These are phyloP conservation scores for Pythium plurisporium DNA, from an alignment of 352 stramenopile genomes.

Conservation along the genomic window DNA sequence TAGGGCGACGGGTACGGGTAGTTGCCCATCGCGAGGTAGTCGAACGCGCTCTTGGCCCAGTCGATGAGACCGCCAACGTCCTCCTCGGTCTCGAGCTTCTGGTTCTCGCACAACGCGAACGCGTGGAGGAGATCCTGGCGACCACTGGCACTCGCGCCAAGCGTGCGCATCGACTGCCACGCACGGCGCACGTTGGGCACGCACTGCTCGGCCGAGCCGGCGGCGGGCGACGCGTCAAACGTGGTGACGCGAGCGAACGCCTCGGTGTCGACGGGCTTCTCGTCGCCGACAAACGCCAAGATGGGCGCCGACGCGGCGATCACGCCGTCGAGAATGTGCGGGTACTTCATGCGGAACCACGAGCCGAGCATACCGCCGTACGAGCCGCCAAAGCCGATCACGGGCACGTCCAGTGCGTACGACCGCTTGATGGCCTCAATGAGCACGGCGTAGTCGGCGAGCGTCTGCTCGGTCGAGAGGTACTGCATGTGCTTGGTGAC, in stretches of 20 bases:
- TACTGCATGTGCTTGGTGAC: slow-evolving; percentile 63
- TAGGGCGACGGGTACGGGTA: slow-evolving; percentile 96
- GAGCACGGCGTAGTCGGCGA: slow-evolving; percentile 87
- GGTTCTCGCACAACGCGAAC: slow-evolving; percentile 51
- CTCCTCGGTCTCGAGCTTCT: slow-evolving; percentile 34
- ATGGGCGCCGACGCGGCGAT: slow-evolving; percentile 91
- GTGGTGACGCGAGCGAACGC: not conserved
- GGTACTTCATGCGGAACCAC: slow-evolving; percentile 93
- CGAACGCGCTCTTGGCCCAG: slow-evolving; percentile 62
- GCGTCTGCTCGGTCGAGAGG: slow-evolving; percentile 80
- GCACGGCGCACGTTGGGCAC: slow-evolving; percentile 64
- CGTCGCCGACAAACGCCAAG: slow-evolving; percentile 55
- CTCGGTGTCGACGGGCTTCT: slow-evolving; percentile 49
- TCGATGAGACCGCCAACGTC: slow-evolving; percentile 57
- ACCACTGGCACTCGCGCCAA: slow-evolving; percentile 44
- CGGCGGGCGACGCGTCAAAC: slow-evolving; percentile 52
- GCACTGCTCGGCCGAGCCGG: slow-evolving; percentile 65
- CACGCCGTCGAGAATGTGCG: slow-evolving; percentile 82
- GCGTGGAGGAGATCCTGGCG: slow-evolving; percentile 33
- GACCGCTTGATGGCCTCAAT: slow-evolving; percentile 47
- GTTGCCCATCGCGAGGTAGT: slow-evolving; percentile 94
- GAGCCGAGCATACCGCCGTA: slow-evolving; percentile 93
- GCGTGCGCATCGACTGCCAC: slow-evolving; percentile 50
- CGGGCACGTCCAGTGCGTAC: slow-evolving; percentile 46
- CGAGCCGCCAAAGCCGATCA: slow-evolving; percentile 90